Evolutionary conservation across 768 basidiomycete genomes (phyloP), one percentile per base, ranked within the genome.

Genomic region (Holtermannia corniformis): DNA sequence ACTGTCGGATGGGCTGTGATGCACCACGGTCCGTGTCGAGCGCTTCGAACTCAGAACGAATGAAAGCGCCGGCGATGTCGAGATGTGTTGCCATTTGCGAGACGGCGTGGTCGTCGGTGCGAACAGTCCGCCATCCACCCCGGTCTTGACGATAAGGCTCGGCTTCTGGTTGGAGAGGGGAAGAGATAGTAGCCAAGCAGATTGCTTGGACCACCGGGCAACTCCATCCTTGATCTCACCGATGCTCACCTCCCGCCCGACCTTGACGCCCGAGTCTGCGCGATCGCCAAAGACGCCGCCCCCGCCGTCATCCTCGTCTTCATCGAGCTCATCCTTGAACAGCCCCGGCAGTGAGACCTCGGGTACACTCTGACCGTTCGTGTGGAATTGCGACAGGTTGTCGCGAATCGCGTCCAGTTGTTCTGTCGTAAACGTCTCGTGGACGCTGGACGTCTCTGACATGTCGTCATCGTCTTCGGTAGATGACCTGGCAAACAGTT

Each of bases 31-130:
- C 19, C 88, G 81, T 0, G 86, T 82, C 70, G 96, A 89, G 24
- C 81, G 82, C 68, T 96, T 96, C 12, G 87, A 89, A 7, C 89
- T 89, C 47, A 99, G 77, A 40, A 99, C 93, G 67, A 96, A 99
- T 0, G 89, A 80, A 22, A 99, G 78, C 0, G 91, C 93, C 19
- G 86, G 82, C 70, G 81, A 91, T 0, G 93, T 96, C n/a, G 81
- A 77, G 3, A 74, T 73, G 69, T 99, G 93, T 47, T 25, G 52
- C 68, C 71, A 73, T 16, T 7, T 7, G 7, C 16, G 32, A 37
- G 7, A 16, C 21, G 58, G 45, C 3, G 47, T 23, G 22, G 47
- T 54, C 19, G 41, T 41, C 1, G 59, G 52, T n/a, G 57, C 49
- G 55, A 70, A 74, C 4, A 67, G 45, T 19, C 67, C 50, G 4